Percentiles rank a stretch among this genome's conserved stretches.
Conservation (phyloP, 2,329 filamentous ascomycete genomes). For the Cadophora malorum region DNA sequence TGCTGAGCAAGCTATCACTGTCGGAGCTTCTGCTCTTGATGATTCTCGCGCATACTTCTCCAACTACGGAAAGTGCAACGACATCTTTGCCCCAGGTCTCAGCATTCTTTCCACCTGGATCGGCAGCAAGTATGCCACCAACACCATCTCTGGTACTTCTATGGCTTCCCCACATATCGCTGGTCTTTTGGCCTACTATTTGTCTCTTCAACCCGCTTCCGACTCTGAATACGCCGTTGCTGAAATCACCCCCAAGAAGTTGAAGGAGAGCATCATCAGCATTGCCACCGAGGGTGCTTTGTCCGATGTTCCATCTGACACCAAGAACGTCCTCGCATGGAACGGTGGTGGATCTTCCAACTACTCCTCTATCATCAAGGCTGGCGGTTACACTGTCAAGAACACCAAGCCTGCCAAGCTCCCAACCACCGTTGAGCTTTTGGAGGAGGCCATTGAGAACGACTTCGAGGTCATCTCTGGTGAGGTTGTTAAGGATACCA, state of each 20-base stretch:
- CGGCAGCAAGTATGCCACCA: constrained; percentile 92
- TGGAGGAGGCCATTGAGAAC: constrained; percentile 65
- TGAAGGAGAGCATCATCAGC: constrained; percentile 87
- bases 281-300: constrained; percentile 83
- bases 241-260: constrained; percentile 87
- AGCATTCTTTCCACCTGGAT: constrained; percentile 99
- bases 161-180: constrained; percentile 98
- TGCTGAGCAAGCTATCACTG: constrained; percentile 89
- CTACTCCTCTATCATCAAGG: constrained; percentile 81
- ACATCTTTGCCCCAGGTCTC: constrained; percentile 97
- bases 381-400: constrained; percentile 71
- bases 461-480: constrained; percentile 62
- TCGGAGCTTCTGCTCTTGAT: constrained; percentile 90
- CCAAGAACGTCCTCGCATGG: constrained; percentile 96
- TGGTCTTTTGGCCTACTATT: constrained; percentile 96
- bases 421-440: constrained; percentile 61
- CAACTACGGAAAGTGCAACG: constrained; percentile 99
- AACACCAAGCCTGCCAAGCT: constrained; percentile 53
- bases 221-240: constrained; percentile 93
- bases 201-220: constrained; percentile 89
- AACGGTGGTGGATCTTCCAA: constrained; percentile 96
- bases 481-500: constrained; percentile 61
- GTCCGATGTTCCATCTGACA: constrained; percentile 81
- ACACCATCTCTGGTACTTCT: constrained; percentile 99
- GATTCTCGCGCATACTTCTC: constrained; percentile 99